phyloP scores from a whole-genome alignment of 257 asterid genomes.

The Capsicum pubescens region DNA sequence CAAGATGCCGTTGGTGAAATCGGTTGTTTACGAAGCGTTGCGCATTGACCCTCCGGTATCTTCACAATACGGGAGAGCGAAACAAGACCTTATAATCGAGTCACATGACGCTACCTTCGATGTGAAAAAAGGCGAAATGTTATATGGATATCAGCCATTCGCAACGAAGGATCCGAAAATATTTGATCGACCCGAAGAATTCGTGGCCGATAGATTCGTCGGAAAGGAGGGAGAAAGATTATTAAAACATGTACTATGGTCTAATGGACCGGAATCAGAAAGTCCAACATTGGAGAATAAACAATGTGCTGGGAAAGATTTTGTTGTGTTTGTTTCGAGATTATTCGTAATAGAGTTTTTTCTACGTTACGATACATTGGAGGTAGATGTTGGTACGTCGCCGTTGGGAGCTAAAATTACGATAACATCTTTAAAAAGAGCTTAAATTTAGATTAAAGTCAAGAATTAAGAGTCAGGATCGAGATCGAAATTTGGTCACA shows the following conservation, averaged over 20 bases:
- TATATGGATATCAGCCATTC: conserved; percentile 83
- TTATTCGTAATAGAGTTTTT: conserved; percentile 80
- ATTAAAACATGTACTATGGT: conserved; percentile 84
- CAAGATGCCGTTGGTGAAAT: conserved; percentile 72
- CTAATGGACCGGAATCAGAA: conserved; percentile 83
- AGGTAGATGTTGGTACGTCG: conserved; percentile 60
- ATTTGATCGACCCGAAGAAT: conserved; percentile 74
- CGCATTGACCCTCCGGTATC: conserved; percentile 89
- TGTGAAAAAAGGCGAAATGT: conserved; percentile 69
- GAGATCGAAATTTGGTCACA: neutral
- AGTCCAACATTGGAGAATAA: conserved; percentile 60
- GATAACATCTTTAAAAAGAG: conserved; percentile 68
- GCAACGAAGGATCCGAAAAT: conserved; percentile 84
- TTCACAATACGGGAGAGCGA: conserved; percentile 75
- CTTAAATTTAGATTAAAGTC: conserved; percentile 37
- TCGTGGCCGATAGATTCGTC: conserved; percentile 65
- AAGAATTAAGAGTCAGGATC: neutral
- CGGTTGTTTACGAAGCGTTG: conserved; percentile 74
- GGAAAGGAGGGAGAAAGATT: conserved; percentile 70
- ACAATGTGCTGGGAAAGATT: conserved; percentile 93
- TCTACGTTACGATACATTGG: conserved; percentile 79
- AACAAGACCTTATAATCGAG: conserved; percentile 57
- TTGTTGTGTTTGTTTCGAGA: conserved; percentile 72
- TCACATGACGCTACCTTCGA: conserved; percentile 73
- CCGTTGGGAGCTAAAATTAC: conserved; percentile 69